Base-by-base conservation (phyloP, 495 filamentous ascomycete genomes). In the Neurospora tetraspora region DNA sequence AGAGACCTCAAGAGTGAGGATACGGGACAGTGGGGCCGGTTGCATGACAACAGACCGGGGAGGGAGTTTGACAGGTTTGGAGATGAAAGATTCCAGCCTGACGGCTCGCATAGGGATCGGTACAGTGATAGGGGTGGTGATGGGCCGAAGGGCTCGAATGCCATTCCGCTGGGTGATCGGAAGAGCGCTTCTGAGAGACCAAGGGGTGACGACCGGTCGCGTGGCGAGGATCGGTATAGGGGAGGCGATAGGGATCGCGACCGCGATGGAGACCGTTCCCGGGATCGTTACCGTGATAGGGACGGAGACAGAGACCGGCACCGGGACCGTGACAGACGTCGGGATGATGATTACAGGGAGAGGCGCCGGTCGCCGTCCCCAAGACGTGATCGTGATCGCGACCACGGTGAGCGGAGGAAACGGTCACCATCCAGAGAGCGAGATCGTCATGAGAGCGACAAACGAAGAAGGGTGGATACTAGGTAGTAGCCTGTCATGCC, bases 1-100 rank as follows among this genome's bases (percentile, higher is more conserved):
- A 90, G 86, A 73, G 96, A 99, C 84, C 82, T 99, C 68, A 91
- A 89, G 81, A 89, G 84, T 7, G 96, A 99, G 84, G 96, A 99
- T 84, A 99, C 96, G 18, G 96, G 94, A 0, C 84, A 86, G 38
- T 97, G 93, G 89, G 94, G 93, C 5, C 80, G 87, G 6, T 84
- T 88, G 73, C 88, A 87, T 42, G 89, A 90, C 73, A 86, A 78
- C 68, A 79, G 81, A 69, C 76, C 81, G 77, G 73, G 82, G 74
- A 77, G 85, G 81, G 80, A 86, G 71, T 81, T 85, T 83, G 81
- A 81, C 47, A 70, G 80, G 47, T 77, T 76, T 45, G 70, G 77
- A 81, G 92, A 94, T 74, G 92, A 94, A 74, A 83, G 92, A 53
- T 94, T 92, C 76, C 86, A 88, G 82, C 89, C 91, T 53, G 92